phyloP scores from a whole-genome alignment of 176 grass and related monocot genomes.

The Sorghum bicolor region DNA sequence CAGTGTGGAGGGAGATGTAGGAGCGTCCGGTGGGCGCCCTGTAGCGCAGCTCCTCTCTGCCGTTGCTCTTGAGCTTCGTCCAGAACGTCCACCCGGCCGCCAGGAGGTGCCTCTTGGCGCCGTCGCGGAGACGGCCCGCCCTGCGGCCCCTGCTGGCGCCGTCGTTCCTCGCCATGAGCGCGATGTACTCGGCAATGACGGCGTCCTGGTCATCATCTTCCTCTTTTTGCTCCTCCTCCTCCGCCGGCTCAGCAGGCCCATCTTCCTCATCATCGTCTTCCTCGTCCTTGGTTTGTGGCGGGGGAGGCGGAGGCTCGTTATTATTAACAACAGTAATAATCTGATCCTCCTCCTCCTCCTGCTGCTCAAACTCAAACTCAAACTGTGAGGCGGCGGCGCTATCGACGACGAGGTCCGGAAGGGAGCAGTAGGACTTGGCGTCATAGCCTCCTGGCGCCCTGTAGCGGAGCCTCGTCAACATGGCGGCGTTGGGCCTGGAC shows the following conservation, averaged over 20 bases:
- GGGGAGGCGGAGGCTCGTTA: no score
- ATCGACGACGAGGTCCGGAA: neutral
- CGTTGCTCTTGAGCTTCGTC: constrained; percentile 4
- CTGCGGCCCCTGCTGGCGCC: neutral
- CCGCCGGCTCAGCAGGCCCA: no score
- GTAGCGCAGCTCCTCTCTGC: constrained; percentile 35
- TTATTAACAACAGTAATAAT: no score
- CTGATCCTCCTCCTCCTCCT: no score
- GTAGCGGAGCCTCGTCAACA: constrained; percentile 25
- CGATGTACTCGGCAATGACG: constrained; percentile 35
- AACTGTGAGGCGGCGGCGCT: no score
- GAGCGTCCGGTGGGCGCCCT: constrained; percentile 36
- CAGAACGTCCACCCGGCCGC: constrained; percentile 26
- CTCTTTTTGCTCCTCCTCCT: neutral
- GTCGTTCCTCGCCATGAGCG: neutral
- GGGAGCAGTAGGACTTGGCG: constrained; percentile 28
- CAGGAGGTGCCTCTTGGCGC: constrained; percentile 34
- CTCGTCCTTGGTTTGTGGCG: neutral
- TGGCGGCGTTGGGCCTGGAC: constrained; percentile 1
- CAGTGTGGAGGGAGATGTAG: constrained; percentile 54
- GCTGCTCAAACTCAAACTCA: no score
- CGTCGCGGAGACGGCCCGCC: constrained; percentile 11
- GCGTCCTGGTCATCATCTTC: neutral
- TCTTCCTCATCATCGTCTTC: neutral
- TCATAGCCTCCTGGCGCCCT: neutral